Evolutionary conservation across 805 yeast species (phyloP).

Genomic region (Candida vartiovaarae): DNA sequence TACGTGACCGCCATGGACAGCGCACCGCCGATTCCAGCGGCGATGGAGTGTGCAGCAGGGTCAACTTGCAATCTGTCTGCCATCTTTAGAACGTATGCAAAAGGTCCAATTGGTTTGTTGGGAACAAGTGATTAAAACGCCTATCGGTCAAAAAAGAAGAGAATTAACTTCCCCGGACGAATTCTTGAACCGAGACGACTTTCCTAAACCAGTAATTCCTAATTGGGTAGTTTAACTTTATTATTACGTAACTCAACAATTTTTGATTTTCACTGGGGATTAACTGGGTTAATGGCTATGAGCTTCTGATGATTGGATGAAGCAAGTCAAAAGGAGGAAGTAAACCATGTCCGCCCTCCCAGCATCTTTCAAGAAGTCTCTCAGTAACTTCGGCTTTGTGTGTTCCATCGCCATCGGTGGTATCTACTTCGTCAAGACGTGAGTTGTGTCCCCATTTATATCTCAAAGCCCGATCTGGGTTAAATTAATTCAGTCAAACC

Average conservation of each 20-base stretch:
- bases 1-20: constrained; percentile 81
- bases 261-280: too few relatives aligned
- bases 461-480: constrained; percentile 1
- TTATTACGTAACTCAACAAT: too few relatives aligned
- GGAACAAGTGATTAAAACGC: too few relatives aligned
- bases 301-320: too few relatives aligned
- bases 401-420: constrained; percentile 23
- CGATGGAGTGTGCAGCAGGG: constrained; percentile 70
- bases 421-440: constrained; percentile 24
- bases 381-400: constrained; percentile 20
- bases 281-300: too few relatives aligned
- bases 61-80: constrained; percentile 21
- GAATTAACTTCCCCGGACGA: too few relatives aligned
- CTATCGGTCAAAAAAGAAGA: too few relatives aligned
- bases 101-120: too few relatives aligned
- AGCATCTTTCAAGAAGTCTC: constrained; percentile 13
- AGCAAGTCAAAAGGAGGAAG: too few relatives aligned
- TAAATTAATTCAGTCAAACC: background rate
- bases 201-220: too few relatives aligned
- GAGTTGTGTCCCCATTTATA: constrained; percentile 5
- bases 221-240: too few relatives aligned
- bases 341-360: background rate
- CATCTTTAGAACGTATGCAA: constrained; percentile 5
- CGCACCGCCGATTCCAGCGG: constrained; percentile 94
- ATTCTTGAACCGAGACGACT: too few relatives aligned